phyloP scores from a whole-genome alignment of 2,329 filamentous ascomycete species.

The Juglanconis juglandina region DNA sequence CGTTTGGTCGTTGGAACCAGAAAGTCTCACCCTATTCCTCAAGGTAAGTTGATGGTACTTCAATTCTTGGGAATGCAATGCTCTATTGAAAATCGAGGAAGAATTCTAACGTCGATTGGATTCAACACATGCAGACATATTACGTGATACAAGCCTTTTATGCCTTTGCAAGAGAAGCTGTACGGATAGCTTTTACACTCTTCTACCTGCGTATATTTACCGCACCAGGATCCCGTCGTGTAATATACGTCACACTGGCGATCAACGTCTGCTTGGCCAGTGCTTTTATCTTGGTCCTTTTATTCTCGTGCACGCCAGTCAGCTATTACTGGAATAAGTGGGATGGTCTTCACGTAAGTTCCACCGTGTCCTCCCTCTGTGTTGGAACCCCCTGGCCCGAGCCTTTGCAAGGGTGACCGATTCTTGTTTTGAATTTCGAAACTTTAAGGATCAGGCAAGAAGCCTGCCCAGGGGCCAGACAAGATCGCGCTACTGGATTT shows the following conservation, averaged over 20 bases:
- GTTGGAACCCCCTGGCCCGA: too few species aligned
- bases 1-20: too few species aligned
- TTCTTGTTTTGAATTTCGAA: too few species aligned
- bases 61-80: too few species aligned
- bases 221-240: not conserved
- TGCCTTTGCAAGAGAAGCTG: not conserved
- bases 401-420: too few species aligned
- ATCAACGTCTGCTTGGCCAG: constrained; percentile 25
- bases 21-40: too few species aligned
- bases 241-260: not conserved
- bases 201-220: constrained; percentile 3
- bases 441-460: too few species aligned
- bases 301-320: constrained; percentile 53
- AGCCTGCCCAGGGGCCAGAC: too few species aligned
- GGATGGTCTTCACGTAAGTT: constrained; percentile 38
- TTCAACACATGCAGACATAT: constrained; percentile 20
- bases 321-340: constrained; percentile 52
- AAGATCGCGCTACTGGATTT: too few species aligned
- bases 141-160: not conserved
- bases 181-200: not conserved
- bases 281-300: constrained; percentile 38
- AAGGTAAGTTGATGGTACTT: too few species aligned
- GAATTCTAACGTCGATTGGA: too few species aligned
- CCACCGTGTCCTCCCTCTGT: not conserved
- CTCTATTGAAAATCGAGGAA: too few species aligned